Base-by-base conservation (phyloP, 1,284 basidiomycete species). In the Malassezia sp. region DNA sequence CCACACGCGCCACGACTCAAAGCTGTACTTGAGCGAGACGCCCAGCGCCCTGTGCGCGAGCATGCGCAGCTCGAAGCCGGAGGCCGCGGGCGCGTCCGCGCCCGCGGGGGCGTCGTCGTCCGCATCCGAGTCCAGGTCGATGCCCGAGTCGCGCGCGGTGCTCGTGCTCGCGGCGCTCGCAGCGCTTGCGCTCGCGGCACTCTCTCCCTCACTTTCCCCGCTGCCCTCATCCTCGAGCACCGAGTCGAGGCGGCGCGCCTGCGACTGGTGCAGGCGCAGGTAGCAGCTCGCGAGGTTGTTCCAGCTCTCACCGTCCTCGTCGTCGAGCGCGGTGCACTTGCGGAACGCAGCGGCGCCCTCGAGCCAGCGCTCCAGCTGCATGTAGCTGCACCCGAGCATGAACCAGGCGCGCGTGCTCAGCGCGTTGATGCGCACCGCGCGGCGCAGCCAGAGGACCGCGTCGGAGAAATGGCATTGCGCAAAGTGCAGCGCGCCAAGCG, bases 1-100 rank as follows among this genome's bases (percentile, higher is more conserved):
- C 93, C 93, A 99, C 80, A 99, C 90, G 14, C 86, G 79, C 91
- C 91, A 97, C 63, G 90, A 90, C 42, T 88, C 82, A 71, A 86
- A 85, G 41, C 79, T 78, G 66, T 79, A 80, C 57, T 81, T 82
- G 49, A 97, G 77, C 4, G 90, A 88, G 56, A 87, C 83, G 58
- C 84, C 82, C 31, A 99, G 81, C 10, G 93, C 91, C n/a, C 83
- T 82, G 77, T 88, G 93, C 0, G 93, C 93, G 31, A 89, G 79
- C 36, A 82, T 74, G 71, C 88, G 91, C 73, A 89, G 74, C 35
- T 73, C 71, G 56, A 73, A 76, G 3, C 73, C 64, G 12, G 57
- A 53, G 10, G 18, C 43, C 10, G 5, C 21, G 14, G 23, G 17
- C 28, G 33, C 31, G 6, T 28, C 34, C 8, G 31, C 5, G 14